Evolutionary conservation across 176 grass and related monocot species (phyloP).

Genomic region (Cenchrus fungigraminus): DNA sequence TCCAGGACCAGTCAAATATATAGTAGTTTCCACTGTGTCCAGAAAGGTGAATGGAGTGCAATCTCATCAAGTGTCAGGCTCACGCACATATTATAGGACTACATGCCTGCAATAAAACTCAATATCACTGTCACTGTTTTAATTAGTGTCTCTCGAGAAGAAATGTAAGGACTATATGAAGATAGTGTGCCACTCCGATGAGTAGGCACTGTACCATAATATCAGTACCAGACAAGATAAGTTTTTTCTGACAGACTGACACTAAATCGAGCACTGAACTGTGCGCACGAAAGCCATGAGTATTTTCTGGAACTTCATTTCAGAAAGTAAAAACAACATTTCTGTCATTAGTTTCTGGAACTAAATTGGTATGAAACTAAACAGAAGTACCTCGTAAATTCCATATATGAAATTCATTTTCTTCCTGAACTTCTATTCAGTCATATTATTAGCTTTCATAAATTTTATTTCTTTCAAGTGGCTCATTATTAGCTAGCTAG

Average conservation of each 20-base stretch:
- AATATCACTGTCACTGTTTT: background rate
- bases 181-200: background rate
- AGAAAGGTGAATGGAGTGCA: background rate
- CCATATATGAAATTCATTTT: too few species aligned
- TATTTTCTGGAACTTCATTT: background rate
- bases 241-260: background rate
- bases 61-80: background rate
- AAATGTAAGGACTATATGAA: background rate
- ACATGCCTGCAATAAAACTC: background rate
- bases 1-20: background rate
- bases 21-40: background rate
- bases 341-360: too few species aligned
- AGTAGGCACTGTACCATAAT: too few species aligned
- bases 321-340: too few species aligned
- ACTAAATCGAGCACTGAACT: background rate
- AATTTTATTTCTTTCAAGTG: too few species aligned
- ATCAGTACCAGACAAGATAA: slow-evolving; percentile 4
- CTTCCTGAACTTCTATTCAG: too few species aligned
- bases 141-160: background rate
- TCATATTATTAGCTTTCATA: too few species aligned
- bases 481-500: background rate
- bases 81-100: background rate
- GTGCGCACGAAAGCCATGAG: background rate
- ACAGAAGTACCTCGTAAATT: too few species aligned
- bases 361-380: too few species aligned